Conservation (phyloP, 2,329 filamentous ascomycete genomes). For the Thelonectria olida region DNA sequence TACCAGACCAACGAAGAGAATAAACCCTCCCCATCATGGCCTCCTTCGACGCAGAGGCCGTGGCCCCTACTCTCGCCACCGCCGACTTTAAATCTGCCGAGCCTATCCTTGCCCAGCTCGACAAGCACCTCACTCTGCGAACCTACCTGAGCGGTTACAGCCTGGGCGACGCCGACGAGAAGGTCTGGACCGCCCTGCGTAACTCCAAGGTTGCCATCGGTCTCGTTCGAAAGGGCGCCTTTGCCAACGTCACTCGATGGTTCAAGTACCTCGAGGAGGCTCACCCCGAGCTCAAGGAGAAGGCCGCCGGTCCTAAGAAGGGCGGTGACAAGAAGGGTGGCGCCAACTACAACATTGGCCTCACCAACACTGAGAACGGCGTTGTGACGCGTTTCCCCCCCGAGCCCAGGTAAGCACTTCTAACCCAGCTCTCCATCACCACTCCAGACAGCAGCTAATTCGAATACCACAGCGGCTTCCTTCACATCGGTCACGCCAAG, state of each 20-base stretch:
- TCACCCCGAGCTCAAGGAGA: slow-evolving; percentile 78
- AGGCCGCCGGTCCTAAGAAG: slow-evolving; percentile 67
- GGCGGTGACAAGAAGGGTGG: slow-evolving; percentile 78
- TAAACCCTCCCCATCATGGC: slow-evolving; percentile 27
- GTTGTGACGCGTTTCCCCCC: slow-evolving; percentile 94
- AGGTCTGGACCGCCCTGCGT: slow-evolving; percentile 84
- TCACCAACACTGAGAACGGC: slow-evolving; percentile 85
- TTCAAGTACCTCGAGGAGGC: slow-evolving; percentile 85
- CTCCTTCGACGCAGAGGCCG: slow-evolving; percentile 38
- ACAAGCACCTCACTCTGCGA: slow-evolving; percentile 87
- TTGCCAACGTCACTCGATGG: slow-evolving; percentile 85
- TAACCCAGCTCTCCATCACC: slow-evolving; percentile 18
- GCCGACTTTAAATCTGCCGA: slow-evolving; percentile 83
- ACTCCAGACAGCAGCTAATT: slow-evolving; percentile 27
- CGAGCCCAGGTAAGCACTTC: slow-evolving; percentile 78
- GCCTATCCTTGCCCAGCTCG: slow-evolving; percentile 76
- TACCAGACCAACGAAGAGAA: not conserved
- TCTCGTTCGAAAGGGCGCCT: slow-evolving; percentile 79
- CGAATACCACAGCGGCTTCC: slow-evolving; percentile 68
- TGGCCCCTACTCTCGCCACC: slow-evolving; percentile 37
- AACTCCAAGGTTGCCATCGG: slow-evolving; percentile 86
- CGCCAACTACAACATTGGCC: slow-evolving; percentile 87
- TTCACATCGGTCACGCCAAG: slow-evolving; percentile 97
- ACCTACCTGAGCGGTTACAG: slow-evolving; percentile 86
- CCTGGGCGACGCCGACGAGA: slow-evolving; percentile 79